Conservation (phyloP, 2,329 filamentous ascomycete species). For the Ophiostoma sp. region DNA sequence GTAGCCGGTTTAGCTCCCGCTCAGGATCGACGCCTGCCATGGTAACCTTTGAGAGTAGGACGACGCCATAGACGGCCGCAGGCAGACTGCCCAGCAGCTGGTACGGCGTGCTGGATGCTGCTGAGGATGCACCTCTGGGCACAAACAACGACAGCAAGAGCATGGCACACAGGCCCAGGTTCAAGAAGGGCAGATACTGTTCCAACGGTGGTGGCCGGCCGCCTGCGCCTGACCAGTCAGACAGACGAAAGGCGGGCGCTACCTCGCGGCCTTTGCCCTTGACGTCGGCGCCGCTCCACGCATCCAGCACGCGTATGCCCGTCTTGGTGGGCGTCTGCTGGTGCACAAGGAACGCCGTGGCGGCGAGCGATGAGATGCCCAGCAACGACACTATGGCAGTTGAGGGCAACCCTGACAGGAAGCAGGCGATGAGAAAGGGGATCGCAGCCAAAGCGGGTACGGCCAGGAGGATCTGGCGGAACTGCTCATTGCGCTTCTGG, state of each 20-base stretch:
- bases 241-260: neutral
- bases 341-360: slow-evolving; percentile 62
- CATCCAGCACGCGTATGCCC: slow-evolving; percentile 53
- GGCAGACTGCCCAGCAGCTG: slow-evolving; percentile 51
- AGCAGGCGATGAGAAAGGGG: slow-evolving; percentile 37
- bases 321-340: slow-evolving; percentile 56
- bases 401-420: slow-evolving; percentile 34
- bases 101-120: slow-evolving; percentile 36
- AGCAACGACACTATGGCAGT: slow-evolving; percentile 52
- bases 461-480: slow-evolving; percentile 55
- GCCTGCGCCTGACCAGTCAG: neutral
- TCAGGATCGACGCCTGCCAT: slow-evolving; percentile 70
- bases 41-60: slow-evolving; percentile 62
- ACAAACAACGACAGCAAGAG: slow-evolving; percentile 47
- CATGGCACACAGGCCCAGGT: slow-evolving; percentile 56
- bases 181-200: slow-evolving; percentile 60
- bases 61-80: slow-evolving; percentile 59
- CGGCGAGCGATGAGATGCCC: slow-evolving; percentile 61
- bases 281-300: slow-evolving; percentile 40
- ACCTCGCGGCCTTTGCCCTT: slow-evolving; percentile 28
- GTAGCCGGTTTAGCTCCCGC: slow-evolving; percentile 60
- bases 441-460: slow-evolving; percentile 44
- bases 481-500: slow-evolving; percentile 57
- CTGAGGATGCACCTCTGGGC: slow-evolving; percentile 34
- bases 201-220: slow-evolving; percentile 49